These are phyloP conservation scores for Ceratobasidium sp. DNA, from an alignment of 1,284 basidiomycete species.

Conservation along the genomic window DNA sequence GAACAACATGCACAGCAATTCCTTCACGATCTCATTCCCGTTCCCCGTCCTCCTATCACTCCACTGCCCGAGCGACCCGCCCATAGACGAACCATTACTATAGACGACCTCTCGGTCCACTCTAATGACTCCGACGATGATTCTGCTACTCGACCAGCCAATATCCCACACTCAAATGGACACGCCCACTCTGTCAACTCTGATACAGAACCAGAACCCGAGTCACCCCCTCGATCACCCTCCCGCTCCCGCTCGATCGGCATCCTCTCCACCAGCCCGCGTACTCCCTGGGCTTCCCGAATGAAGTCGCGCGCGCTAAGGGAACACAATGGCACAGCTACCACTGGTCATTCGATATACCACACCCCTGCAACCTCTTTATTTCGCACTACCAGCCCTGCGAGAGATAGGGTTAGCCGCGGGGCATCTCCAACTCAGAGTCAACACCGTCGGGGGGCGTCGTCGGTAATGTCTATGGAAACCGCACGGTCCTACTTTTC, in stretches of 20 bases:
- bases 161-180: slow-evolving; percentile 11
- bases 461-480: slow-evolving; percentile 52
- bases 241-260: slow-evolving; percentile 40
- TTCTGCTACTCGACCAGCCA: neutral
- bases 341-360: slow-evolving; percentile 71
- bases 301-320: slow-evolving; percentile 50
- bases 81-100: slow-evolving; percentile 25
- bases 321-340: slow-evolving; percentile 62
- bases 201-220: slow-evolving; percentile 17
- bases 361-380: slow-evolving; percentile 82
- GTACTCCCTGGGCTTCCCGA: slow-evolving; percentile 44
- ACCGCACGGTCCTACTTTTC: slow-evolving; percentile 49
- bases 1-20: slow-evolving; percentile 62
- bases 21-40: slow-evolving; percentile 70
- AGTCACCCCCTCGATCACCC: slow-evolving; percentile 36
- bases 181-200: neutral
- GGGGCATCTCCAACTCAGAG: slow-evolving; percentile 54
- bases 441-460: slow-evolving; percentile 49
- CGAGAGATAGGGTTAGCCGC: slow-evolving; percentile 22
- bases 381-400: slow-evolving; percentile 58
- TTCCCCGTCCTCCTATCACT: slow-evolving; percentile 49
- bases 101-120: slow-evolving; percentile 20
- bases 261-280: slow-evolving; percentile 35
- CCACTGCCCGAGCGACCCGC: slow-evolving; percentile 9
- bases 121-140: neutral